A percentile compares a stretch with the other conserved stretches of the same genome.
Conservation (phyloP, 305 asterid species). For the Solanum hybrid region DNA sequence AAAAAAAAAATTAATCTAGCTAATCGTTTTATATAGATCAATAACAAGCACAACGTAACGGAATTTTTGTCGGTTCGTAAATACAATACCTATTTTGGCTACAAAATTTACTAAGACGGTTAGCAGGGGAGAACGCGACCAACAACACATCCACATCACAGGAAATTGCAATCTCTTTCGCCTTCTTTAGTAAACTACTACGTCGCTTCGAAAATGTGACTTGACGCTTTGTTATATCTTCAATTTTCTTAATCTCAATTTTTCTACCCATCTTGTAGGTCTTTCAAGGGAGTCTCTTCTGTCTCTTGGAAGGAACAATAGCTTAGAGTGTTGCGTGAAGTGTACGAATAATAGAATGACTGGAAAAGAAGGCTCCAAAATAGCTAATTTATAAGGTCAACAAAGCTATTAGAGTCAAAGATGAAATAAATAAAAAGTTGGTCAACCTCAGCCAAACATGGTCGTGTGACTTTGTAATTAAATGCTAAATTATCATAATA, state of each 20-base stretch:
- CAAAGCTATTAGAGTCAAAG: neutral
- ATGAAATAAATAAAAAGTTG: neutral
- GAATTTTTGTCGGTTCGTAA: neutral
- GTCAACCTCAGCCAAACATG: neutral
- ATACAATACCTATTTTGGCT: constrained; percentile 21
- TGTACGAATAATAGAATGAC: neutral
- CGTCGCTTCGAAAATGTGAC: constrained; percentile 62
- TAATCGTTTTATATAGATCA: neutral
- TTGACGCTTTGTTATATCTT: constrained; percentile 35
- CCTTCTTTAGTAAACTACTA: constrained; percentile 38
- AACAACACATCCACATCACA: constrained; percentile 48
- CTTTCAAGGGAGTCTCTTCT: neutral
- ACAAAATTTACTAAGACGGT: constrained; percentile 40
- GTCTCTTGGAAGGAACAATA: neutral
- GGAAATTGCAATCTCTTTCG: constrained; percentile 26
- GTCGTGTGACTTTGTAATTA: neutral
- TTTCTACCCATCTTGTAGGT: constrained; percentile 38
- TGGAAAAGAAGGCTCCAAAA: neutral
- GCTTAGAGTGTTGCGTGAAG: neutral
- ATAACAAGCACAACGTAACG: neutral
- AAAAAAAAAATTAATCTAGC: neutral
- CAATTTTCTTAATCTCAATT: constrained; percentile 46
- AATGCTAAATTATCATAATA: neutral
- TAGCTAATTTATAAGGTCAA: neutral
- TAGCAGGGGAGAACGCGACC: constrained; percentile 53